phyloP scores from a whole-genome alignment of 2,329 filamentous ascomycete genomes.

The Septoria linicola region DNA sequence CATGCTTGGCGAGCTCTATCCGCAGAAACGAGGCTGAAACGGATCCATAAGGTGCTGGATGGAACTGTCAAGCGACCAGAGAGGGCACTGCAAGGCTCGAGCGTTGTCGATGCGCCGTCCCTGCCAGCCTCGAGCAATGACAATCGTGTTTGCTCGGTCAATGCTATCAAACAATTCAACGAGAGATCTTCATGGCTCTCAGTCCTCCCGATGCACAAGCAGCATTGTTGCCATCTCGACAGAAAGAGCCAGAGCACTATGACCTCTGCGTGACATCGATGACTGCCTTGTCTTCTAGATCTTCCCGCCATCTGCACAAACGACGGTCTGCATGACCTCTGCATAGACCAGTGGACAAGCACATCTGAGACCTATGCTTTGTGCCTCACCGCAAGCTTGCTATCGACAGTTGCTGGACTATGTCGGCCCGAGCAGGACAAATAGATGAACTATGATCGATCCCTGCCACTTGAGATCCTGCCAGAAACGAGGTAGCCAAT shows the following conservation, averaged over 20 bases:
- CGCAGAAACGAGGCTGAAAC: not conserved
- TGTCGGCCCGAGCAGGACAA: constrained; percentile 17
- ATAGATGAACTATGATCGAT: constrained; percentile 16
- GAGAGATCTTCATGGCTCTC: not conserved
- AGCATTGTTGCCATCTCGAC: constrained; percentile 6
- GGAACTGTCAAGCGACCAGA: not conserved
- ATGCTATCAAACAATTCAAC: not conserved
- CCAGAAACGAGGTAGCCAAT: constrained; percentile 24
- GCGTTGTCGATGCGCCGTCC: not conserved
- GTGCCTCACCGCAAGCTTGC: constrained; percentile 34
- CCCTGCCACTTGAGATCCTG: constrained; percentile 22
- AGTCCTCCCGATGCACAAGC: not conserved
- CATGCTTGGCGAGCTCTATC: not conserved
- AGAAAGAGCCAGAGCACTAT: not conserved
- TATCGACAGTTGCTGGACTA: constrained; percentile 9
- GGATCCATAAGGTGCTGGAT: not conserved
- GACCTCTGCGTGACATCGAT: not conserved
- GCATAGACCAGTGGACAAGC: constrained; percentile 20
- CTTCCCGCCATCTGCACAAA: constrained; percentile 21
- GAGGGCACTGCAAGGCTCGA: not conserved
- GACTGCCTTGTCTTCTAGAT: not conserved
- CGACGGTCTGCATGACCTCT: constrained; percentile 21
- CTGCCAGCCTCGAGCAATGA: constrained; percentile 5
- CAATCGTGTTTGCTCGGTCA: constrained; percentile 9
- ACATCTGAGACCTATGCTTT: constrained; percentile 30